These are phyloP conservation scores for Cordyceps javanica DNA, from an alignment of 2,329 filamentous ascomycete genomes.

Conservation along the genomic window DNA sequence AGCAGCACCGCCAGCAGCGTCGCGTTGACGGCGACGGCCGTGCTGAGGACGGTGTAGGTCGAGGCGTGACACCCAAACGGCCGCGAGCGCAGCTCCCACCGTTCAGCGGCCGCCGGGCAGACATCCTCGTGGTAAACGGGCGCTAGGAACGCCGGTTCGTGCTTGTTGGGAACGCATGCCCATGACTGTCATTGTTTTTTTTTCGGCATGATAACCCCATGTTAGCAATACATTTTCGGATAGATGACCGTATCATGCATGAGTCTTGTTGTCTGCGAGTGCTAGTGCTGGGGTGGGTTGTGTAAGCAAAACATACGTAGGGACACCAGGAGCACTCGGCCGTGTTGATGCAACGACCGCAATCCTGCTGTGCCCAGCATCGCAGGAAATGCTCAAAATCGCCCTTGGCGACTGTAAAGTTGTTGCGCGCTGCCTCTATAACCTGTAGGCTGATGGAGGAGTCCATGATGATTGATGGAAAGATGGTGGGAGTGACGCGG, in stretches of 20 bases:
- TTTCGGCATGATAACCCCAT: background rate
- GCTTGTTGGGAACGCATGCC: constrained; percentile 47
- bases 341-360: constrained; percentile 37
- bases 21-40: constrained; percentile 22
- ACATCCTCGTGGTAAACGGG: constrained; percentile 44
- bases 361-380: constrained; percentile 47
- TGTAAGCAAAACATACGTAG: constrained; percentile 33
- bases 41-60: constrained; percentile 27
- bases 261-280: background rate
- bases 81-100: constrained; percentile 31
- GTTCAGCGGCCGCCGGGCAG: constrained; percentile 44
- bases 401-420: constrained; percentile 25
- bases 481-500: background rate
- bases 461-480: constrained; percentile 5
- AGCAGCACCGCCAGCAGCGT: constrained; percentile 24
- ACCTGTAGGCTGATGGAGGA: constrained; percentile 1
- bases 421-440: constrained; percentile 15
- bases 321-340: constrained; percentile 47
- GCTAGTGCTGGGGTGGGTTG: background rate
- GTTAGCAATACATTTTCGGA: background rate
- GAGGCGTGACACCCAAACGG: constrained; percentile 32
- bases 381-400: constrained; percentile 36
- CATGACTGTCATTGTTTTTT: constrained; percentile 33
- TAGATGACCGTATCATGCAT: background rate
- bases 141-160: constrained; percentile 39